phyloP scores from a whole-genome alignment of 345 rosid genomes.

The Rhodamnia argentea region DNA sequence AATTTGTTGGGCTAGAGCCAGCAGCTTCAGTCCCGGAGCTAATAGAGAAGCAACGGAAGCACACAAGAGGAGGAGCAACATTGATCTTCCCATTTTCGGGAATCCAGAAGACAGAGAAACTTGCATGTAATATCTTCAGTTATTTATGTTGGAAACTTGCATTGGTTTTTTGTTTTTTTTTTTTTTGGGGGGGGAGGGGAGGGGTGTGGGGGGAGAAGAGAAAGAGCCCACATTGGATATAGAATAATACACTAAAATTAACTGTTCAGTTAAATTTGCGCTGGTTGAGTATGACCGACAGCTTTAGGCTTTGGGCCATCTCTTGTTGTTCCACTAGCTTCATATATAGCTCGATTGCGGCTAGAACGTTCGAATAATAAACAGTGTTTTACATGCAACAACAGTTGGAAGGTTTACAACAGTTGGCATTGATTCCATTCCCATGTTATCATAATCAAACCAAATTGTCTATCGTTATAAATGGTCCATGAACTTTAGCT shows the following conservation, averaged over 20 bases:
- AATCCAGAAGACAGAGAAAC: background rate
- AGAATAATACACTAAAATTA: background rate
- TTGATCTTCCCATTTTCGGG: background rate
- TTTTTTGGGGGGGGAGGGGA: too few relatives aligned
- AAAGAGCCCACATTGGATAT: background rate
- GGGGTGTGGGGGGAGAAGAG: too few relatives aligned
- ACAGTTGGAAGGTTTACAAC: too few relatives aligned
- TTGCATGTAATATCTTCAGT: background rate
- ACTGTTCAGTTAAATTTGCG: background rate
- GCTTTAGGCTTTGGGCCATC: too few relatives aligned
- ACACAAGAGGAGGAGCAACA: background rate
- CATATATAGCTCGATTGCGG: background rate
- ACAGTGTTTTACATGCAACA: too few relatives aligned
- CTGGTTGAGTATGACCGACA: too few relatives aligned
- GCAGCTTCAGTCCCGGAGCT: background rate
- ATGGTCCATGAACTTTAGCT: too few relatives aligned
- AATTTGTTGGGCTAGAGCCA: background rate
- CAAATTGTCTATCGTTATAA: too few relatives aligned
- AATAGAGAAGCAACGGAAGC: background rate
- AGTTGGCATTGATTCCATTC: accelerated
- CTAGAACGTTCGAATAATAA: too few relatives aligned
- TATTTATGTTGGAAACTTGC: too few relatives aligned
- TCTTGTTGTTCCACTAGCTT: background rate
- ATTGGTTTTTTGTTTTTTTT: too few relatives aligned
- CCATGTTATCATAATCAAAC: too few relatives aligned